Conservation (phyloP, 345 rosid genomes). For the Noccaea bulbosa region DNA sequence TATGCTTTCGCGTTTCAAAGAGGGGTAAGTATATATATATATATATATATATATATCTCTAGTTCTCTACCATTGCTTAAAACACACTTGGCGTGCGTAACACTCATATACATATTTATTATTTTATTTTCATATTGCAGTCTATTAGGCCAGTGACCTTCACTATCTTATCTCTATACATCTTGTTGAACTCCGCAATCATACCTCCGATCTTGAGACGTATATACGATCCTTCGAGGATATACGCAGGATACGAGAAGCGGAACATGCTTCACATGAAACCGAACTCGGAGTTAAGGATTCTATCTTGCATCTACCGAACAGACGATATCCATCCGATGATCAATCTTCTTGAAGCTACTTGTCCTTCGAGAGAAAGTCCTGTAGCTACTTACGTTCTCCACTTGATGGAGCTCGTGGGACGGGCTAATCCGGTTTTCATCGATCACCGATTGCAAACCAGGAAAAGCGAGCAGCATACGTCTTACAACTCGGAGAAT, state of each 20-base stretch:
- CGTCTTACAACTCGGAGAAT: conserved; percentile 30
- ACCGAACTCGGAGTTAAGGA: conserved; percentile 43
- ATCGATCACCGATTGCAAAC: conserved; percentile 42
- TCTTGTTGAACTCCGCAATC: conserved; percentile 39
- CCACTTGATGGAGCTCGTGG: conserved; percentile 44
- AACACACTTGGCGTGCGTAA: background rate
- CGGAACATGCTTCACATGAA: conserved; percentile 47
- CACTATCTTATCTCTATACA: conserved; percentile 35
- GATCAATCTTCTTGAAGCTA: conserved; percentile 46
- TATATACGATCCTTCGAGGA: conserved; percentile 52
- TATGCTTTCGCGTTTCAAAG: conserved; percentile 20
- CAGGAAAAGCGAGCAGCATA: conserved; percentile 25
- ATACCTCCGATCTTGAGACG: conserved; percentile 36
- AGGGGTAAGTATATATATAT: conserved; percentile 37
- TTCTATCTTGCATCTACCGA: conserved; percentile 57
- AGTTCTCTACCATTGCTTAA: background rate
- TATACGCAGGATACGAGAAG: conserved; percentile 53
- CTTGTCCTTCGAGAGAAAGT: conserved; percentile 33
- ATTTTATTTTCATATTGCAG: conserved; percentile 36
- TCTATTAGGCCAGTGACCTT: conserved; percentile 29
- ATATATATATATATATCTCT: too few relatives aligned
- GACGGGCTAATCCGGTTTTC: conserved; percentile 39
- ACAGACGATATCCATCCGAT: conserved; percentile 44
- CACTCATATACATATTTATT: too few relatives aligned
- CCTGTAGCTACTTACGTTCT: conserved; percentile 34